Percentiles rank a stretch among this genome's conserved stretches.
Evolutionary conservation across 192 early-diverging fungal species (phyloP).

Genomic region (Allomyces macrogynus): DNA sequence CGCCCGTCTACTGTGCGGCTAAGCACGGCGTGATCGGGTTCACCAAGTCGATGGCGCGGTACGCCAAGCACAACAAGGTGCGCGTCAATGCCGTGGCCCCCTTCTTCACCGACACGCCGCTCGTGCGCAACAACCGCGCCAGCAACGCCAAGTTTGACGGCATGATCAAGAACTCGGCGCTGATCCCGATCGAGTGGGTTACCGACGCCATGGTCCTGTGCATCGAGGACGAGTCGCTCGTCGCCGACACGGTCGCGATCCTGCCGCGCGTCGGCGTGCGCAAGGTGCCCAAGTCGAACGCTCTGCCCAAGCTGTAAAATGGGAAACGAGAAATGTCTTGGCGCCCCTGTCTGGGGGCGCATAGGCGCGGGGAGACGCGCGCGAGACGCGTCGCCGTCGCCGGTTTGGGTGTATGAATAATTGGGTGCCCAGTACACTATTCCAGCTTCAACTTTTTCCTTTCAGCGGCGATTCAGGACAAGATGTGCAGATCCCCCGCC

Average conservation of each 20-base stretch:
- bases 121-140: conserved; percentile 16
- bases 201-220: conserved; percentile 32
- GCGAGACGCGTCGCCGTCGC: no score
- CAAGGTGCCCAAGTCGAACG: conserved; percentile 6
- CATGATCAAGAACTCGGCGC: not conserved
- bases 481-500: no score
- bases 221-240: conserved; percentile 32
- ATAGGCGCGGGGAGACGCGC: no score
- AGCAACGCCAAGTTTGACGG: conserved; percentile 11
- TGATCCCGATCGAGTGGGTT: conserved; percentile 10
- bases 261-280: not conserved
- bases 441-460: no score
- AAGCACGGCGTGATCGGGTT: conserved; percentile 54
- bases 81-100: conserved; percentile 46
- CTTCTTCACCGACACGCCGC: conserved; percentile 27
- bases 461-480: no score
- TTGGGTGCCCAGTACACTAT: no score
- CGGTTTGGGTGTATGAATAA: no score
- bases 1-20: conserved; percentile 53
- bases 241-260: conserved; percentile 24
- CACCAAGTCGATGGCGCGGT: conserved; percentile 22
- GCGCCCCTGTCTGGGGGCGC: no score
- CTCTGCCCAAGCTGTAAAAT: conserved; percentile 5
- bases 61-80: conserved; percentile 17
- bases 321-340: no score